Conservation (phyloP, 1,139 yeast genomes). For the Protomyces inundatus region DNA sequence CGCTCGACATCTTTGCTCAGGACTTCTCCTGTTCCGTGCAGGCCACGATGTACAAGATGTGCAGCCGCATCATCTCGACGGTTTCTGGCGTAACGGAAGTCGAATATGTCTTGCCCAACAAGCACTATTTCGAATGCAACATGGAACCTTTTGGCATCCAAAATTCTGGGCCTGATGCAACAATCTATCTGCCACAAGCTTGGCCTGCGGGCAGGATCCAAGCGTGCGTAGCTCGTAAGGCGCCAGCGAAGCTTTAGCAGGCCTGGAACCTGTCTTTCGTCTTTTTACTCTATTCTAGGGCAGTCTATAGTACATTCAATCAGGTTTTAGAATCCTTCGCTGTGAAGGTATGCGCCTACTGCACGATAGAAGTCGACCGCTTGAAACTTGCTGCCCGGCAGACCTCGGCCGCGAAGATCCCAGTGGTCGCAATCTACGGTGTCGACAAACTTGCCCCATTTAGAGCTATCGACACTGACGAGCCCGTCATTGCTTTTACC, state of each 20-base stretch:
- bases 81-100: conserved; percentile 59
- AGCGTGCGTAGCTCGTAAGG: conserved; percentile 72
- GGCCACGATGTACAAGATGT: conserved; percentile 93
- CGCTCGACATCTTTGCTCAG: conserved; percentile 70
- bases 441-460: conserved; percentile 81
- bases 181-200: conserved; percentile 79
- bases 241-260: conserved; percentile 43
- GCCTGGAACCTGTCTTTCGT: background rate
- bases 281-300: background rate
- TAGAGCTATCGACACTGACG: conserved; percentile 70
- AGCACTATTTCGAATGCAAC: conserved; percentile 77
- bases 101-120: conserved; percentile 75
- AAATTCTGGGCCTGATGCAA: conserved; percentile 57
- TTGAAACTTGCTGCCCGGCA: conserved; percentile 22
- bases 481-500: conserved; percentile 69
- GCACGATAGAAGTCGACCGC: conserved; percentile 24
- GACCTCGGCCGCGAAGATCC: conserved; percentile 45
- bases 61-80: conserved; percentile 57
- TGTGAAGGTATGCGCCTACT: conserved; percentile 5
- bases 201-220: conserved; percentile 90
- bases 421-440: conserved; percentile 78
- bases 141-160: conserved; percentile 70
- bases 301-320: background rate
- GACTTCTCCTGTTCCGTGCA: conserved; percentile 90
- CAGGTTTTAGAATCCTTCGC: conserved; percentile 11